Percentiles rank a stretch among this genome's conserved stretches.
Evolutionary conservation across 306 rosid genomes (phyloP).

Genomic region (Fagus crenata): DNA sequence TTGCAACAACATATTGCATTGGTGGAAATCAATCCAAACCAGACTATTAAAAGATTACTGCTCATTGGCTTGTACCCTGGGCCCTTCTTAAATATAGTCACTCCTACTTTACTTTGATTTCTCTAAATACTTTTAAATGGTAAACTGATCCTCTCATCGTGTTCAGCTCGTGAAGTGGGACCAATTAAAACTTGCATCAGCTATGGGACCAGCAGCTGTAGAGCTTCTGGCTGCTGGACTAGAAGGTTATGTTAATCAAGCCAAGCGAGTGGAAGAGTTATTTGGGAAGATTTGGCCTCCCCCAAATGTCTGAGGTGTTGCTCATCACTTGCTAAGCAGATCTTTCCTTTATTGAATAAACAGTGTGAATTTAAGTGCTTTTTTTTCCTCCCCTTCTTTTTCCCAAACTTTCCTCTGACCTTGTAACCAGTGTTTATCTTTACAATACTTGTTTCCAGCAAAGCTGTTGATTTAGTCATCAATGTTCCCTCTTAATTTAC

Average conservation of each 20-base stretch:
- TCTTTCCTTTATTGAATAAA: constrained; percentile 38
- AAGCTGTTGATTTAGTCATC: too few relatives aligned
- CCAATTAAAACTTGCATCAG: constrained; percentile 62
- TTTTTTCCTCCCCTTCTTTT: background rate
- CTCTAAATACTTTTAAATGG: constrained; percentile 1
- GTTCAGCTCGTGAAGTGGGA: constrained; percentile 84
- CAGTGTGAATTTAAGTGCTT: constrained; percentile 6
- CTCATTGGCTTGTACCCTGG: background rate
- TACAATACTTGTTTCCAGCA: too few relatives aligned
- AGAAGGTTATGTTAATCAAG: constrained; percentile 80
- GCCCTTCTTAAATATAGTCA: background rate
- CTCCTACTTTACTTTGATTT: background rate
- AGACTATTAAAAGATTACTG: background rate
- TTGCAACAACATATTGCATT: too few relatives aligned
- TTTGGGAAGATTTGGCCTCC: constrained; percentile 96
- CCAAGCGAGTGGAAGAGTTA: constrained; percentile 78
- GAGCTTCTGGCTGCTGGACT: constrained; percentile 80
- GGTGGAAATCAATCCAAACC: background rate
- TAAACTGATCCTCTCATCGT: constrained; percentile 31
- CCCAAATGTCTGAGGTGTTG: constrained; percentile 71
- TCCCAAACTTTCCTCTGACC: background rate
- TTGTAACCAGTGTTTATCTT: background rate
- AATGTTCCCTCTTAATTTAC: background rate
- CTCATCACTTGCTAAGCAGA: constrained; percentile 16
- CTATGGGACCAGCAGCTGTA: constrained; percentile 86